phyloP scores from a whole-genome alignment of 805 yeast species.

The Teunomyces barrocoloradensis region DNA sequence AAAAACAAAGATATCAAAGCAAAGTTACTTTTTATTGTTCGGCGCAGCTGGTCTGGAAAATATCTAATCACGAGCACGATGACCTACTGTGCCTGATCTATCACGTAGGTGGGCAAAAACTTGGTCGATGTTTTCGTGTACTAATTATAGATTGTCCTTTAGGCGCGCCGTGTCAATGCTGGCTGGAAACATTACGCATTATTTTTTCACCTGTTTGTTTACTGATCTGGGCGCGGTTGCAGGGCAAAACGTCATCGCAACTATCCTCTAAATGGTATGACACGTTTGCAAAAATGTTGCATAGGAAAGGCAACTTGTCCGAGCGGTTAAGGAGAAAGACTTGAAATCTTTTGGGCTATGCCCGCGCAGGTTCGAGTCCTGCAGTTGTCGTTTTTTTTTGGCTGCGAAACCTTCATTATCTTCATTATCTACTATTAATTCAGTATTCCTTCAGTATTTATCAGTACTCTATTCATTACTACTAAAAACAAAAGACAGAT shows the following conservation, averaged over 20 bases:
- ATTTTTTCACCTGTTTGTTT: neutral
- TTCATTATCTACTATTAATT: too few species aligned
- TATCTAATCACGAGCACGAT: too few species aligned
- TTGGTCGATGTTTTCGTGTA: neutral
- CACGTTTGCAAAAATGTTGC: neutral
- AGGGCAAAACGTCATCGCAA: neutral
- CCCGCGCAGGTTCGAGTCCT: conserved; percentile 18
- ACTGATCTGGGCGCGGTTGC: too few species aligned
- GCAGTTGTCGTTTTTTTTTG: conserved; percentile 12
- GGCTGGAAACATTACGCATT: neutral
- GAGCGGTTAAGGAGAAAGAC: conserved; percentile 18
- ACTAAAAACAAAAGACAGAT: conserved; percentile 52
- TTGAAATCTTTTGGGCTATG: conserved; percentile 17
- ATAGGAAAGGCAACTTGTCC: conserved; percentile 13
- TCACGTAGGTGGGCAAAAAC: neutral
- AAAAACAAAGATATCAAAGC: too few species aligned
- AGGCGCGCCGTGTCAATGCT: neutral
- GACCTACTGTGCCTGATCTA: too few species aligned
- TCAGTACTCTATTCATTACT: neutral
- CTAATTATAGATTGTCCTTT: neutral
- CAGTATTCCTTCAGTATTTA: too few species aligned
- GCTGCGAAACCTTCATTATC: neutral
- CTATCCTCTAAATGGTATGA: neutral
- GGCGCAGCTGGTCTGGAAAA: too few species aligned
- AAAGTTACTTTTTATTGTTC: too few species aligned